Evolutionary conservation across 441 rosid genomes (phyloP), one percentile per base, ranked within the genome.

Genomic region (Corymbia citriodora): DNA sequence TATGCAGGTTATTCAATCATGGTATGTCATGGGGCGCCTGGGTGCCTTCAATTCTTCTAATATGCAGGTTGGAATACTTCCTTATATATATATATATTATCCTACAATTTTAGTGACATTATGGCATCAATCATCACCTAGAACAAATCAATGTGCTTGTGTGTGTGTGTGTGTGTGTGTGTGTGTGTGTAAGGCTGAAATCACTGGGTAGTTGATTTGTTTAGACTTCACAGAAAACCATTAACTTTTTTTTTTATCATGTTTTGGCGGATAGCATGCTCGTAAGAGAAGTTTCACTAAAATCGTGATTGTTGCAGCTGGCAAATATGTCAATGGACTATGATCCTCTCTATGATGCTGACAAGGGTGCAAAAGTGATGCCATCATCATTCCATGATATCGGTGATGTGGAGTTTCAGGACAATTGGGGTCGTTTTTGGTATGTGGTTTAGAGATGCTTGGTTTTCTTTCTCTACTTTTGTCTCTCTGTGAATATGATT

Each of bases 401-500:
- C 57, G 91, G 99, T 74, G 98, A 96, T 45, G 94, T 98, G n/a
- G 99, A 98, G 93, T 98, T 98, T 92, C 99, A 96, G 91, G 99
- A 98, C 92, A 96, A 94, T n/a, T 98, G 99, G 98, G 99, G 99
- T 89, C 98, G 99, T 63, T 93, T 98, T 86, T 96, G 99, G 99
- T 98, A 94, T 55, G 74, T 36, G 49, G 50, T 91, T 88, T 10
- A 55, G 53, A 74, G 85, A 25, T 1, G 1, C 85, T 79, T 40
- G 85, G 52, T 10, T 79, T 79, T 79, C n/a, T 40, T 74, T 79
- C 29, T 40, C 85, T 79, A 40, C 85, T 19, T 36, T 36, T 72
- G 49, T 36, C 49, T 70, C 45, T 40, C 85, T 79, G 17, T 4
- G 17, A 79, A 79, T 40, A 79, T 3, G 8, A 11, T 79, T 79